A percentile compares a stretch with the other conserved stretches of the same genome.
These are phyloP conservation scores for Opeltia flavorubescens DNA, from an alignment of 495 filamentous ascomycete species.

Conservation along the genomic window DNA sequence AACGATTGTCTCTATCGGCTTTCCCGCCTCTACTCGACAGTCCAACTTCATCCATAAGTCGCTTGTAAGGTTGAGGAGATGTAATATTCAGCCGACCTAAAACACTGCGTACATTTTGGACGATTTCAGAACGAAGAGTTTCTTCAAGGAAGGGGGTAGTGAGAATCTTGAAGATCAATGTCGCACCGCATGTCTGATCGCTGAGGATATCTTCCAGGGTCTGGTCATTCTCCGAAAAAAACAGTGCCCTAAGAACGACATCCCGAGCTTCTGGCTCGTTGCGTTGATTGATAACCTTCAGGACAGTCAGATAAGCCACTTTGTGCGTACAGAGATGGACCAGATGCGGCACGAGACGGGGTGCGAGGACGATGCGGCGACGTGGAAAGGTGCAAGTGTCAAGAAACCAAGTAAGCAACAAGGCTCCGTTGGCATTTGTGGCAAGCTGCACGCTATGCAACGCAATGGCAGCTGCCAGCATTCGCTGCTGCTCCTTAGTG, in stretches of 20 bases:
- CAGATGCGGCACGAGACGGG: conserved; percentile 85
- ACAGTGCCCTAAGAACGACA: conserved; percentile 77
- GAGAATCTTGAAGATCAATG: conserved; percentile 92
- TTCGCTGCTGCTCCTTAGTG: conserved; percentile 86
- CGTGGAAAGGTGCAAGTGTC: conserved; percentile 95
- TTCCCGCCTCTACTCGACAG: conserved; percentile 41
- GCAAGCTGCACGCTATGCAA: conserved; percentile 93
- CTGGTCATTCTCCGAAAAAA: conserved; percentile 84
- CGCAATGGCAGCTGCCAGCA: conserved; percentile 88
- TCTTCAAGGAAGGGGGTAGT: conserved; percentile 98
- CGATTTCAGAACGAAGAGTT: conserved; percentile 68
- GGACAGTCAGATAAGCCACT: conserved; percentile 90
- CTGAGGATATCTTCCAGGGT: conserved; percentile 79
- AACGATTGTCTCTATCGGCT: conserved; percentile 30
- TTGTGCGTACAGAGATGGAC: conserved; percentile 98
- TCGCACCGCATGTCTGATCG: conserved; percentile 86
- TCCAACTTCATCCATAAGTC: conserved; percentile 94
- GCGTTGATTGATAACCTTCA: conserved; percentile 97
- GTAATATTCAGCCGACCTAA: conserved; percentile 81
- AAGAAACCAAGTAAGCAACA: conserved; percentile 93
- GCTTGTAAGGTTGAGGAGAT: conserved; percentile 92
- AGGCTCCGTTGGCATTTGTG: conserved; percentile 88
- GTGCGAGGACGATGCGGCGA: conserved; percentile 82
- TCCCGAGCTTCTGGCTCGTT: conserved; percentile 91
- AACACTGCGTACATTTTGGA: conserved; percentile 82